phyloP scores from a whole-genome alignment of 768 basidiomycete genomes.

The Serendipita indica region DNA sequence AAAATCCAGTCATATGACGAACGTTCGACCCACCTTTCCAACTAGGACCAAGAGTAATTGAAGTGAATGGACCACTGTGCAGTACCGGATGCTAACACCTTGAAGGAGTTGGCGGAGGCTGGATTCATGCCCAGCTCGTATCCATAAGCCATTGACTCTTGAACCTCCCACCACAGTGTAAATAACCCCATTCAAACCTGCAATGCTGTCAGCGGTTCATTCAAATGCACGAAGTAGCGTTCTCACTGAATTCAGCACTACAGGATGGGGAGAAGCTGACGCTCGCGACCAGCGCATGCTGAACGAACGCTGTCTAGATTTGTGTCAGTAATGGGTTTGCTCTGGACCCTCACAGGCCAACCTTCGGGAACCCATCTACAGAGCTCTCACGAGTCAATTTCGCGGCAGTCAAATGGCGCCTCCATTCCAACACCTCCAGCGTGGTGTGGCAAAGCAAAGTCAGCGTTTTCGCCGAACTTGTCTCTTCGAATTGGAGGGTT shows the following conservation, averaged over 20 bases:
- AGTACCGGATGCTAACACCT: background rate
- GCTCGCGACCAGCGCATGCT: background rate
- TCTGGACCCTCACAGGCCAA: too few species aligned
- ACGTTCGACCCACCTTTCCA: background rate
- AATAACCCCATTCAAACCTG: background rate
- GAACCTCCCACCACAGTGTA: background rate
- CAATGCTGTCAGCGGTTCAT: too few species aligned
- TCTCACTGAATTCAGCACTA: background rate
- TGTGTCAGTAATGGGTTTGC: too few species aligned
- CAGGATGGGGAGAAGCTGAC: background rate
- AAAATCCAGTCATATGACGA: background rate
- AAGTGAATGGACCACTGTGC: background rate
- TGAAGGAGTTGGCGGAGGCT: background rate
- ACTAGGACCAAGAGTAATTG: background rate
- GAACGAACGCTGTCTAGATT: background rate
- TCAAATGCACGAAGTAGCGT: background rate
- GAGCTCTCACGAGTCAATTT: background rate
- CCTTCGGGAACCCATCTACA: background rate
- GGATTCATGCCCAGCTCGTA: background rate
- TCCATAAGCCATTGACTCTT: background rate
- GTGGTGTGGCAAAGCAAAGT: background rate
- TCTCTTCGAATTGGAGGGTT: background rate
- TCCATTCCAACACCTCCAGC: conserved; percentile 4
- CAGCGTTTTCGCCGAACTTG: background rate
- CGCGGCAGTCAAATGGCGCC: background rate